Conservation (phyloP, 2,329 filamentous ascomycete genomes). For the Penicillium hesseltinei region DNA sequence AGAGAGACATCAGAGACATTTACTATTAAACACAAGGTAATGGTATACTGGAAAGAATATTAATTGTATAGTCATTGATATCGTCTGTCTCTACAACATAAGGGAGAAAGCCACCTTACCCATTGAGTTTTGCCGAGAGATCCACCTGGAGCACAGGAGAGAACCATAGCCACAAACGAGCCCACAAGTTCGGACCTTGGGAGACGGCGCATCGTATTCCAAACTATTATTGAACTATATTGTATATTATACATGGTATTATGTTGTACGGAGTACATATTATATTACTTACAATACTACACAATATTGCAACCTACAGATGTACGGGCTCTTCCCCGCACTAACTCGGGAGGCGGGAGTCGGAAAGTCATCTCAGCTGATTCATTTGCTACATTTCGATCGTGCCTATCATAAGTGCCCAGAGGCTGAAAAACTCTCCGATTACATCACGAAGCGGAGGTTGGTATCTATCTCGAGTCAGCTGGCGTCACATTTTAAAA, state of each 20-base stretch:
- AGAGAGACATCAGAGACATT: background rate
- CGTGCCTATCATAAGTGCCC: background rate
- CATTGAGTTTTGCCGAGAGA: conserved; percentile 1
- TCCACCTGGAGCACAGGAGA: background rate
- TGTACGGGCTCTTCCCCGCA: background rate
- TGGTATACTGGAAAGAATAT: too few species aligned
- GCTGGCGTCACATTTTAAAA: conserved; percentile 6
- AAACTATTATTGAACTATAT: background rate
- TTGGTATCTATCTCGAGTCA: conserved; percentile 55
- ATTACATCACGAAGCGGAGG: conserved; percentile 65
- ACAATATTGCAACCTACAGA: background rate
- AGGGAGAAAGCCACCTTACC: background rate
- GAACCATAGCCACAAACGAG: conserved; percentile 4
- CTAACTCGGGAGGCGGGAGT: background rate
- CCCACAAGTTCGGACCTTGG: background rate
- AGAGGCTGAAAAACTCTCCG: background rate
- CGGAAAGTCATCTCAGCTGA: background rate
- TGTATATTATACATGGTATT: background rate
- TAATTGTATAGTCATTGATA: too few species aligned
- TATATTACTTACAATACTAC: background rate
- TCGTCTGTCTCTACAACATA: too few species aligned
- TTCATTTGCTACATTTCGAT: conserved; percentile 7
- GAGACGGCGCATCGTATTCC: background rate
- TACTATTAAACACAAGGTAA: background rate
- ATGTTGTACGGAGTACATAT: background rate